A percentile compares a stretch with the other conserved stretches of the same genome.
Conservation (phyloP, 345 rosid genomes). For the Brassica incana region DNA sequence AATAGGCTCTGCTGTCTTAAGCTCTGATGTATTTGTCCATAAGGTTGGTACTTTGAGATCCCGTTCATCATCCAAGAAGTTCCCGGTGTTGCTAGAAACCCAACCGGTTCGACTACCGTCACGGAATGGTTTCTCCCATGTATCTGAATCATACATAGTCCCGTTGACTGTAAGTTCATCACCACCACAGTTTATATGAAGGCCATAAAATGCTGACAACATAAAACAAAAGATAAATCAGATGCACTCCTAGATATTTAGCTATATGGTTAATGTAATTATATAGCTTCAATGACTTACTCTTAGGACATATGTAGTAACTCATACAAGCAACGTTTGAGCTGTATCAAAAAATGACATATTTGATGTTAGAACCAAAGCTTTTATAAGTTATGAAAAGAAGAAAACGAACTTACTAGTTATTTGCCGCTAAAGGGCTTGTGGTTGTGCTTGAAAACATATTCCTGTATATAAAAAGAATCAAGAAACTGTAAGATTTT, state of each 20-base stretch:
- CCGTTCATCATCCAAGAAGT: slow-evolving; percentile 60
- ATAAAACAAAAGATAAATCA: slow-evolving; percentile 5
- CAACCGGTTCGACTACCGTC: slow-evolving; percentile 35
- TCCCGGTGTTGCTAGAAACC: slow-evolving; percentile 67
- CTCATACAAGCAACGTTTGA: slow-evolving; percentile 17
- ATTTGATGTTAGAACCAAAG: background rate
- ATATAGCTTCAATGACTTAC: slow-evolving; percentile 38
- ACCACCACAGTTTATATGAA: slow-evolving; percentile 69
- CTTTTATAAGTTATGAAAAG: background rate
- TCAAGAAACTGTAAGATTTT: slow-evolving; percentile 10
- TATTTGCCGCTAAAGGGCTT: slow-evolving; percentile 43
- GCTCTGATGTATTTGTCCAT: slow-evolving; percentile 23
- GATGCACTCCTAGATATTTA: slow-evolving; percentile 26
- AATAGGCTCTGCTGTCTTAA: slow-evolving; percentile 33
- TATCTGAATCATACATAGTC: slow-evolving; percentile 53
- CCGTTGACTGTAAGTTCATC: slow-evolving; percentile 31
- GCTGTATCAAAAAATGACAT: slow-evolving; percentile 15
- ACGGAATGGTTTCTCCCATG: slow-evolving; percentile 23
- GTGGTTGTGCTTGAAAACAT: slow-evolving; percentile 49
- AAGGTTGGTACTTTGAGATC: slow-evolving; percentile 12
- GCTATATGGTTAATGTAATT: background rate
- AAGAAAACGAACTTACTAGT: slow-evolving; percentile 40
- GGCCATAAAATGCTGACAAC: slow-evolving; percentile 47
- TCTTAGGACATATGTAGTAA: background rate
- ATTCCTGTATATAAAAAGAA: slow-evolving; percentile 38